Evolutionary conservation across 495 filamentous ascomycete species (phyloP).

Genomic region (Penicillium alfredii): DNA sequence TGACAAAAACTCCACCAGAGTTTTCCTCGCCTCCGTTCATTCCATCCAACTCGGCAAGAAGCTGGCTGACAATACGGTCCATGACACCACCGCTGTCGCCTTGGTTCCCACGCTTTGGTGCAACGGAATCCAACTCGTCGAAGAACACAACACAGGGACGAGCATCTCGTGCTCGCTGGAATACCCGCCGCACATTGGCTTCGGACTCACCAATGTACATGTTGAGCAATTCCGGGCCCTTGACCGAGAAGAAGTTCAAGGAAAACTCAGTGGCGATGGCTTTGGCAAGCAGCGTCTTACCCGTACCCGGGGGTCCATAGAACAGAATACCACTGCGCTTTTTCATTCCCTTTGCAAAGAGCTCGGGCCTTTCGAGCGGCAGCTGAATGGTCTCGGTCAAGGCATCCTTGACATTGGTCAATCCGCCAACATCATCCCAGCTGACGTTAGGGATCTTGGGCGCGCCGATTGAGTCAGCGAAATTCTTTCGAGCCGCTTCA

Average conservation of each 20-base stretch:
- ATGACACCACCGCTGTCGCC: constrained; percentile 97
- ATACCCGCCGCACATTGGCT: constrained; percentile 93
- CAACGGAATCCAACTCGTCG: constrained; percentile 94
- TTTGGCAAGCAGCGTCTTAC: constrained; percentile 94
- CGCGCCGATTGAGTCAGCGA: constrained; percentile 93
- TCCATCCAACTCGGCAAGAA: constrained; percentile 91
- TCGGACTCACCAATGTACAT: constrained; percentile 99
- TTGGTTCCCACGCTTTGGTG: constrained; percentile 95
- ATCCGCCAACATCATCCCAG: constrained; percentile 94
- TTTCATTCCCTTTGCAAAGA: constrained; percentile 98
- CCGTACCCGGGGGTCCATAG: constrained; percentile 94
- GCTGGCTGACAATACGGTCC: constrained; percentile 95
- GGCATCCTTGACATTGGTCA: constrained; percentile 90
- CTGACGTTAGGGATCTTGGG: constrained; percentile 96
- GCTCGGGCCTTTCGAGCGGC: constrained; percentile 83
- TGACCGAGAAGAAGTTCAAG: constrained; percentile 98
- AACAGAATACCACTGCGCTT: constrained; percentile 97
- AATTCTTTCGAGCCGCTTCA: constrained; percentile 92
- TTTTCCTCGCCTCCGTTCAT: constrained; percentile 92
- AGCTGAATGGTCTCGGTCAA: constrained; percentile 96
- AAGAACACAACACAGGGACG: constrained; percentile 99
- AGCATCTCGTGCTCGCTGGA: constrained; percentile 89
- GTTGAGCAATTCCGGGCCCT: constrained; percentile 93
- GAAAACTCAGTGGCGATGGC: constrained; percentile 98
- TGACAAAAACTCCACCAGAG: constrained; percentile 88